Conservation (phyloP, 2,329 filamentous ascomycete genomes). For the Aspergillus pseudoviridinutans region DNA sequence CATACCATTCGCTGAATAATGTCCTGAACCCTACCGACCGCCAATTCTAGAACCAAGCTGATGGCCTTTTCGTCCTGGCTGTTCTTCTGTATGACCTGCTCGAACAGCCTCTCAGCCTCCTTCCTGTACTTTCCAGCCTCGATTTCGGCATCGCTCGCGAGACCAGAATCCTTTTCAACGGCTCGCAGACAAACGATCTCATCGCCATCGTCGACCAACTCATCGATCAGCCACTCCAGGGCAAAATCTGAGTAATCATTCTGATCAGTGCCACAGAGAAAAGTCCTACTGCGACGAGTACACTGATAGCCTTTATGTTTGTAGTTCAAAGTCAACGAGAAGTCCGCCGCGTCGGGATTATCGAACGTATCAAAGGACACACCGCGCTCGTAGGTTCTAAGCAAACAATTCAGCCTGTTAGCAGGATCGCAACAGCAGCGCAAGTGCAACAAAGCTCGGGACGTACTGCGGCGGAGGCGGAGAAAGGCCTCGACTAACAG, state of each 20-base stretch:
- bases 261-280: constrained; percentile 86
- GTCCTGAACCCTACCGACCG: constrained; percentile 82
- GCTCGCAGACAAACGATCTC: constrained; percentile 88
- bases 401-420: background rate
- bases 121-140: constrained; percentile 68
- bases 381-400: constrained; percentile 60
- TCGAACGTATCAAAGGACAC: constrained; percentile 74
- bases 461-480: constrained; percentile 41
- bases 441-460: background rate
- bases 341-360: constrained; percentile 62
- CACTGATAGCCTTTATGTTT: constrained; percentile 84
- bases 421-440: constrained; percentile 2
- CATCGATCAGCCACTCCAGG: constrained; percentile 85
- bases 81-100: constrained; percentile 75
- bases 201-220: constrained; percentile 88
- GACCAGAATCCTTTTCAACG: constrained; percentile 75
- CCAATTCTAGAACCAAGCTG: constrained; percentile 79
- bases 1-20: constrained; percentile 86
- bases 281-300: constrained; percentile 76
- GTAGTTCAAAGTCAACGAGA: constrained; percentile 76
- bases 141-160: constrained; percentile 57
- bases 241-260: constrained; percentile 91
- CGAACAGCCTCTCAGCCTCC: constrained; percentile 70
- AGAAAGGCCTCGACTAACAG: constrained; percentile 28
- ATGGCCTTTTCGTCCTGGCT: constrained; percentile 73